Evolutionary conservation across 2,329 filamentous ascomycete genomes (phyloP), one percentile per base, ranked within the genome.

Genomic region (Aspergillus arachidicola): DNA sequence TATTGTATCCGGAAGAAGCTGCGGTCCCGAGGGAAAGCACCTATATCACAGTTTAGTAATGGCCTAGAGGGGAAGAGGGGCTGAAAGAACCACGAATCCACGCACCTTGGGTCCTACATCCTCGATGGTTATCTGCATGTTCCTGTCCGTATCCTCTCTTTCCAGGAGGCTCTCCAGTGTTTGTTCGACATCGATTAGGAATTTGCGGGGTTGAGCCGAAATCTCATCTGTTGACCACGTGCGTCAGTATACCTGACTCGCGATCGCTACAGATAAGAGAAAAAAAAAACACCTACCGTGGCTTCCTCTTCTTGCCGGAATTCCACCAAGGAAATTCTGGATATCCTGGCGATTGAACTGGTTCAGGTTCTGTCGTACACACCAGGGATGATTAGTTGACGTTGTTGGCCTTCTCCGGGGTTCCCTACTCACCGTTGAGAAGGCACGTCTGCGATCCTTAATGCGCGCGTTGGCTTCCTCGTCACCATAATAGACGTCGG

Each of bases 91-190:
- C 19, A 21, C 30, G 26, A 19, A 9, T 19, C 16, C 36, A 58
- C 67, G 51, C 74, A 91, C 91, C 85, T 98, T 99, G 57, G 95
- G 94, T 0, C 95, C 95, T 67, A 87, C 86, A 80, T 99, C 95
- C 75, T 98, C 95, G 71, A 98, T 96, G 34, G 95, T 99, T 77
- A 99, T 99, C 78, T 98, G 94, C 84, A 93, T 92, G 78, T 99
- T 97, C 61, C 87, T 84, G 79, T 99, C 94, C 34, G 94, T 96
- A 74, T 99, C 95, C 78, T 99, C 95, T 69, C 94, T 91, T 43
- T 88, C 87, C 65, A 93, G 84, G 51, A 99, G 84, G 63, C 87
- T 89, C 73, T 93, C 86, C 62, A 97, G 85, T 0, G 94, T 97
- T 26, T 87, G 83, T 56, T 96, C 91, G 72, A 98, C 94, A 71